Base-by-base conservation (phyloP, 1,284 basidiomycete genomes). In the Farysia itapuensis region DNA sequence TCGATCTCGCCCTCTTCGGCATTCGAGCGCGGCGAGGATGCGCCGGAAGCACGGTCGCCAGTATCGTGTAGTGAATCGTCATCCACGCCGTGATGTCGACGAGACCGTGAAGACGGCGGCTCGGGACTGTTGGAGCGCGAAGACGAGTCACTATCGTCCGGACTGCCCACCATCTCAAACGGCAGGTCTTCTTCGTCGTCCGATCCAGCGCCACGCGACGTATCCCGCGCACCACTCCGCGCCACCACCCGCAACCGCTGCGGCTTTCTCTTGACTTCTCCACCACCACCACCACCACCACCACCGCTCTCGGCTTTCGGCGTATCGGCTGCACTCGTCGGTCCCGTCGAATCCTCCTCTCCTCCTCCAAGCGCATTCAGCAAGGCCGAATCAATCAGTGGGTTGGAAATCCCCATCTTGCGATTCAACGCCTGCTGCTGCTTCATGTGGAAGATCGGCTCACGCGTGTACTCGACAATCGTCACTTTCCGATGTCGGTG, bases 1-100 rank as follows among this genome's bases (percentile, higher is more conserved):
- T 81, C 82, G 26, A 80, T 78, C 72, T 91, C 89, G 1, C 83
- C 83, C 70, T 86, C 85, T 15, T 24, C 18, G 28, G 8, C 58
- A 58, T 59, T 64, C 58, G 58, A 13, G 19, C 15, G 31, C 18
- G 31, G 13, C 13, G 34, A 16, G 12, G 34, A 16, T 35, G 20
- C 34, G 21, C 34, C 20, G 6, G 34, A 16, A 8, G 34, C 34
- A 21, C 34, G 34, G 6, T 22, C 8, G 20, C 23, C 31, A 9
- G 31, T 11, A 18, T 33, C 22, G 12, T 16, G 18, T 15, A 20
- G 16, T 19, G 50, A 43, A 29, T 50, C 53, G 22, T 64, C 23
- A 8, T 8, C 15, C n/a, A n/a, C n/a, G n/a, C n/a, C n/a, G 6
- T n/a, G 43, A 40, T 11, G 34, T 39, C 9, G 36, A 33, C 15